A percentile compares a stretch with the other conserved stretches of the same genome.
Evolutionary conservation across 2,329 filamentous ascomycete genomes (phyloP).

Genomic region (Verticillium zaregamsianum): DNA sequence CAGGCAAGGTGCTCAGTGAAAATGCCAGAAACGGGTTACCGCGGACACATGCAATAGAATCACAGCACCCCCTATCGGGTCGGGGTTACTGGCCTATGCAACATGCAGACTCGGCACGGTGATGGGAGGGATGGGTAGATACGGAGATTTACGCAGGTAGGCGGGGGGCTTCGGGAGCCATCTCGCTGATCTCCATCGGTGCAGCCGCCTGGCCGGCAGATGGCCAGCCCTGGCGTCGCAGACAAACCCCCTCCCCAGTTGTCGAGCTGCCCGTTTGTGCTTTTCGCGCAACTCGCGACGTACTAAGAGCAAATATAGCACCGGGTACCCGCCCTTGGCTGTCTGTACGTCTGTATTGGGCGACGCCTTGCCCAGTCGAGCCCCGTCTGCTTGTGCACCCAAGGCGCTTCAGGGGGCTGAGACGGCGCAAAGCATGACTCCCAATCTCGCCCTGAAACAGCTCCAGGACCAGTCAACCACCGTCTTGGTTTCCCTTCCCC

Average conservation of each 20-base stretch:
- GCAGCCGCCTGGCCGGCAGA: not conserved
- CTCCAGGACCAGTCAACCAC: not conserved
- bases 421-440: slow-evolving; percentile 1
- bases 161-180: not conserved
- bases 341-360: not conserved
- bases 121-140: too few relatives aligned
- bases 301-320: not conserved
- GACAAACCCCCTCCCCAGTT: too few relatives aligned
- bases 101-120: too few relatives aligned
- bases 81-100: too few relatives aligned
- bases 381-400: not conserved
- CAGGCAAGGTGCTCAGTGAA: too few relatives aligned
- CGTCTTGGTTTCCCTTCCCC: not conserved
- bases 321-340: not conserved
- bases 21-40: too few relatives aligned
- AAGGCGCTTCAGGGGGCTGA: not conserved
- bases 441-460: slow-evolving; percentile 4
- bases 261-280: not conserved
- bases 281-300: not conserved
- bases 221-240: too few relatives aligned
- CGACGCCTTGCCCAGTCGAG: not conserved
- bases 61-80: too few relatives aligned
- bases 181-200: not conserved
- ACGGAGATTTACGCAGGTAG: not conserved
- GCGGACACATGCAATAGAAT: too few relatives aligned